phyloP scores from a whole-genome alignment of 768 basidiomycete species.

The Auriscalpium orientale region DNA sequence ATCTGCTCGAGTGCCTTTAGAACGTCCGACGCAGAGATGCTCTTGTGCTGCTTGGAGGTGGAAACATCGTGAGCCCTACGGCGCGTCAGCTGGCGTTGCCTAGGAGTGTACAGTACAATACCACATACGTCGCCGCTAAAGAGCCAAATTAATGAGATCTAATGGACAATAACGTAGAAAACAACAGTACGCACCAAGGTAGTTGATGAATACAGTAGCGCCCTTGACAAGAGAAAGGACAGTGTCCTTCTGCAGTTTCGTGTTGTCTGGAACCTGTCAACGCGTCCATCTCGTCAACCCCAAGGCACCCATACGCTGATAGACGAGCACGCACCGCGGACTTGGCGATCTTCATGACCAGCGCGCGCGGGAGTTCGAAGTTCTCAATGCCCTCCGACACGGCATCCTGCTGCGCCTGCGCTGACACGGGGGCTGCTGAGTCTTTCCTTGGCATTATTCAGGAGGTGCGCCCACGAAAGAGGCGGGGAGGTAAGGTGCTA shows the following conservation, averaged over 20 bases:
- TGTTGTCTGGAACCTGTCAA: constrained; percentile 68
- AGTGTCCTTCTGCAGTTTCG: constrained; percentile 87
- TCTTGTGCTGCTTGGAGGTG: constrained; percentile 75
- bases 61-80: constrained; percentile 84
- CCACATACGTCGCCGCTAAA: constrained; percentile 14
- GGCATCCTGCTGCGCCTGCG: constrained; percentile 72
- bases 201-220: constrained; percentile 93
- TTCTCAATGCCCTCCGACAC: constrained; percentile 83
- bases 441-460: constrained; percentile 65
- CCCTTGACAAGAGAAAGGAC: constrained; percentile 78
- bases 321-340: constrained; percentile 49
- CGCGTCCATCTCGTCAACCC: background rate
- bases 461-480: too few species aligned
- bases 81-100: background rate
- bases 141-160: background rate
- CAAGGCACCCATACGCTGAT: background rate
- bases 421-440: constrained; percentile 46
- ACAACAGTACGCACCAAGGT: constrained; percentile 56
- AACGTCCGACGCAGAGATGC: constrained; percentile 84
- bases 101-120: constrained; percentile 25
- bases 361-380: constrained; percentile 78
- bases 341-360: constrained; percentile 81
- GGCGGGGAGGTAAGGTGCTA: too few species aligned
- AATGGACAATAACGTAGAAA: background rate
- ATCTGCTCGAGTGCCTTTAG: constrained; percentile 78